These are phyloP conservation scores for Floccularia luteovirens DNA, from an alignment of 768 basidiomycete genomes.

Conservation along the genomic window DNA sequence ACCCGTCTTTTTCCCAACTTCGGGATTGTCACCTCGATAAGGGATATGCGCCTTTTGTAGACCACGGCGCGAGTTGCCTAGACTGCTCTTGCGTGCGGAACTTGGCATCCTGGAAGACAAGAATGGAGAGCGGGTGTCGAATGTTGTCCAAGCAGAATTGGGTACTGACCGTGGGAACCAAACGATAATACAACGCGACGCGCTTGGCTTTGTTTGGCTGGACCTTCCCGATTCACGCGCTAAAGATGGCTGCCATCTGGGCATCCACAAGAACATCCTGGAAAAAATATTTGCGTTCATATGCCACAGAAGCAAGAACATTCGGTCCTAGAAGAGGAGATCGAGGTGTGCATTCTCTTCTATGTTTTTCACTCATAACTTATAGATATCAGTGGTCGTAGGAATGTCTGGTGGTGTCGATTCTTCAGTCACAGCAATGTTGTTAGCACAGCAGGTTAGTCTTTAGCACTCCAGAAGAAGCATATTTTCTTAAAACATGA, in stretches of 20 bases:
- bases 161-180: conserved; percentile 16
- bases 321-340: conserved; percentile 7
- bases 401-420: conserved; percentile 97
- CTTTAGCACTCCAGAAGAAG: not conserved
- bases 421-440: conserved; percentile 79
- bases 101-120: conserved; percentile 25
- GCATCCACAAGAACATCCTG: no score
- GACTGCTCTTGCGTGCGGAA: conserved; percentile 38
- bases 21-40: conserved; percentile 70
- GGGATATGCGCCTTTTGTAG: conserved; percentile 65
- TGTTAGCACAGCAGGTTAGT: conserved; percentile 59
- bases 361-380: not conserved
- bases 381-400: conserved; percentile 65
- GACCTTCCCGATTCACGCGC: conserved; percentile 1
- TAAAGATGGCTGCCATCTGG: conserved; percentile 11
- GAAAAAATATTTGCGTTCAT: not conserved
- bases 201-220: conserved; percentile 16
- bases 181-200: conserved; percentile 11
- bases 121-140: conserved; percentile 4
- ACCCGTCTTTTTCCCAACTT: conserved; percentile 77
- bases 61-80: conserved; percentile 41
- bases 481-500: not conserved
- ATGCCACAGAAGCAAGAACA: not conserved
- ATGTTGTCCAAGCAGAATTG: no score
- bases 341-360: conserved; percentile 4